Evolutionary conservation across 1,139 yeast species (phyloP).

Genomic region (Geotrichum fermentans): DNA sequence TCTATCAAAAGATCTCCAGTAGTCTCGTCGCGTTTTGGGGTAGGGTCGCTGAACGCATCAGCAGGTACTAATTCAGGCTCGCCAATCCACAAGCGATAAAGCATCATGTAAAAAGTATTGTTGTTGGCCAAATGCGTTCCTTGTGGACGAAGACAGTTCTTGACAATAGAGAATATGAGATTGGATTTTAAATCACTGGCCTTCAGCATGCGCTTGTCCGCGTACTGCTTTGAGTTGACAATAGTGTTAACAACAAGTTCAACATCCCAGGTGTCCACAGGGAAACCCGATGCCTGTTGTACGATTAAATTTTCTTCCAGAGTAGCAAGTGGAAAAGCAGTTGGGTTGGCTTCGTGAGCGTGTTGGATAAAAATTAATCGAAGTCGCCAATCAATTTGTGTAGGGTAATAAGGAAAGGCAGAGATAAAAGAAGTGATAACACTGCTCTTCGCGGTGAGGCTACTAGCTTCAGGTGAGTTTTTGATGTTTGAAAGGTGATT

Average conservation of each 20-base stretch:
- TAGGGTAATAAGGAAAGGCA: conserved; percentile 34
- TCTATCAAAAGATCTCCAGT: conserved; percentile 23
- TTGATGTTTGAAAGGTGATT: conserved; percentile 23
- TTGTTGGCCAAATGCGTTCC: conserved; percentile 28
- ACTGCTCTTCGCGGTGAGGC: conserved; percentile 14
- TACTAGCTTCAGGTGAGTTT: neutral
- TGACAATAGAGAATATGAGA: conserved; percentile 30
- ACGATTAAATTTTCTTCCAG: conserved; percentile 29
- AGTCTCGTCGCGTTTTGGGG: conserved; percentile 20
- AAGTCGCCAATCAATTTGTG: conserved; percentile 36
- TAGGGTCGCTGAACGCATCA: conserved; percentile 28
- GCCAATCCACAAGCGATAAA: conserved; percentile 31
- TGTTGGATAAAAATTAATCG: conserved; percentile 41
- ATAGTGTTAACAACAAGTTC: conserved; percentile 31
- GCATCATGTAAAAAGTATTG: conserved; percentile 27
- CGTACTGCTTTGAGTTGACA: conserved; percentile 30
- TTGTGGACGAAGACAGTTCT: conserved; percentile 30
- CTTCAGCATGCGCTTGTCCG: conserved; percentile 23
- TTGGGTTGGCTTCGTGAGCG: conserved; percentile 41
- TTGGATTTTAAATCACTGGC: conserved; percentile 30
- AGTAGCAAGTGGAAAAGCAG: conserved; percentile 32
- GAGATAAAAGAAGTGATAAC: conserved; percentile 31
- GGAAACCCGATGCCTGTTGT: conserved; percentile 35
- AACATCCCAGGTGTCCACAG: conserved; percentile 32
- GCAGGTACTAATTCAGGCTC: conserved; percentile 23